Percentiles rank a stretch among this genome's conserved stretches.
Evolutionary conservation across 1,284 basidiomycete species (phyloP).

Genomic region (Ustilago loliicola): DNA sequence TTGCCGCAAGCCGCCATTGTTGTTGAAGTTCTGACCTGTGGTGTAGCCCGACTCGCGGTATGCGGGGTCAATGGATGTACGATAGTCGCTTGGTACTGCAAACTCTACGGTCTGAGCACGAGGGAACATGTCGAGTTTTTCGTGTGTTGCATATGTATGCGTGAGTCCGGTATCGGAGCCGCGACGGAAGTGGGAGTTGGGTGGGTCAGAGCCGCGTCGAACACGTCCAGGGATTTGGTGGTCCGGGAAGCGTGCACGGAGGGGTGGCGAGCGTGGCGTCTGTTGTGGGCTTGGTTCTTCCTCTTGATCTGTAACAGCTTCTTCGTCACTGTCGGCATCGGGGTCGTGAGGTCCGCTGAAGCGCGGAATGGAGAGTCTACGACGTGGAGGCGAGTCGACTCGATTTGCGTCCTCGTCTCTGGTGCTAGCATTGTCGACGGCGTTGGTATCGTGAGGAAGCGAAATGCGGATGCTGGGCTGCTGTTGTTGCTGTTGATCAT

Average conservation of each 20-base stretch:
- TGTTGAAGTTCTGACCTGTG: conserved; percentile 13
- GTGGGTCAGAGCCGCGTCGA: conserved; percentile 54
- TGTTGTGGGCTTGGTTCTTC: background rate
- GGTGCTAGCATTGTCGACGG: background rate
- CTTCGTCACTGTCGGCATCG: conserved; percentile 44
- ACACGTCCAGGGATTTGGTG: conserved; percentile 17
- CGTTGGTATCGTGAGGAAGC: conserved; percentile 26
- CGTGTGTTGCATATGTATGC: conserved; percentile 19
- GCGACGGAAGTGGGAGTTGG: conserved; percentile 36
- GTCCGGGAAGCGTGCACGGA: conserved; percentile 44
- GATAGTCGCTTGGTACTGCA: conserved; percentile 70
- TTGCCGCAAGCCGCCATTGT: conserved; percentile 24
- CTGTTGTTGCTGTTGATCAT: conserved; percentile 1
- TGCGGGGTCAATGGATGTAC: conserved; percentile 20
- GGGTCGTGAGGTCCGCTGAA: conserved; percentile 38
- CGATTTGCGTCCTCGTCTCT: background rate
- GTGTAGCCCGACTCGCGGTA: conserved; percentile 32
- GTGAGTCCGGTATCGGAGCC: conserved; percentile 51
- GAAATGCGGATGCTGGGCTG: conserved; percentile 50
- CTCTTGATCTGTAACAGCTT: conserved; percentile 23
- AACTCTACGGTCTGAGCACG: conserved; percentile 77
- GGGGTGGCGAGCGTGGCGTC: conserved; percentile 22
- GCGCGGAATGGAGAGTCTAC: conserved; percentile 43
- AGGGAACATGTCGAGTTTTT: conserved; percentile 71
- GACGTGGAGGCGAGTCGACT: conserved; percentile 6